Base-by-base conservation (phyloP, 257 asterid genomes). In the Asclepias syriaca region DNA sequence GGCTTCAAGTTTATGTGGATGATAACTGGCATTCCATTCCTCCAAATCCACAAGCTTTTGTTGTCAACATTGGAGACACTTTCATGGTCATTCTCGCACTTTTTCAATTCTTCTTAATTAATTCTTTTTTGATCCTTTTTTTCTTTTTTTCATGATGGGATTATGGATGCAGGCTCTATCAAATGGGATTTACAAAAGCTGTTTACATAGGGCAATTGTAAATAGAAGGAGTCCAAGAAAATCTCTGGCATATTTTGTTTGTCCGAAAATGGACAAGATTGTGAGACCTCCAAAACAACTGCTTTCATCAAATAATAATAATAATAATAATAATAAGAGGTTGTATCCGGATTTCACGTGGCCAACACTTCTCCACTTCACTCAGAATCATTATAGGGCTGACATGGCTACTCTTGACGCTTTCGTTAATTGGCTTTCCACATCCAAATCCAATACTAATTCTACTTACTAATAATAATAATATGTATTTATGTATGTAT, bases 51-150 rank as follows among this genome's bases (percentile, higher is more conserved):
- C 79, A 81, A 40, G 93, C 96, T 64, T 90, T 90, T 78, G 96
- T 88, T 15, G 92, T 91, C 82, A 91, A 91, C 85, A 85, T 91
- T 49, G 97, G 97, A 11, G 97, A 91, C 85, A 88, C 95, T 0
- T 91, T 91, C 91, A 84, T 85, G 96, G 97, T 88, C 72, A 60
- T 83, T 24, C 27, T 24, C 0, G 34, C 1, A 13, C 1, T 13
- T 51, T 51, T 16, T 14, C 18, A 3, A 10, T 48, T 10, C 27
- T 24, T 48, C 12, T 48, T 1, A 10, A 10, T 48, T 1, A 10
- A 10, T 48, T 48, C 12, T 1, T 10, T 48, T 10, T 10, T 48
- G 0, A 24, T 24, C 27, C 0, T 24, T 24, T 24, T 24, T 24
- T 24, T 24, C 0, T 24, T 24, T 24, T 24, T 24, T 24, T 24